phyloP scores from a whole-genome alignment of 2,329 filamentous ascomycete genomes.

The Cadophora luteo-olivacea region DNA sequence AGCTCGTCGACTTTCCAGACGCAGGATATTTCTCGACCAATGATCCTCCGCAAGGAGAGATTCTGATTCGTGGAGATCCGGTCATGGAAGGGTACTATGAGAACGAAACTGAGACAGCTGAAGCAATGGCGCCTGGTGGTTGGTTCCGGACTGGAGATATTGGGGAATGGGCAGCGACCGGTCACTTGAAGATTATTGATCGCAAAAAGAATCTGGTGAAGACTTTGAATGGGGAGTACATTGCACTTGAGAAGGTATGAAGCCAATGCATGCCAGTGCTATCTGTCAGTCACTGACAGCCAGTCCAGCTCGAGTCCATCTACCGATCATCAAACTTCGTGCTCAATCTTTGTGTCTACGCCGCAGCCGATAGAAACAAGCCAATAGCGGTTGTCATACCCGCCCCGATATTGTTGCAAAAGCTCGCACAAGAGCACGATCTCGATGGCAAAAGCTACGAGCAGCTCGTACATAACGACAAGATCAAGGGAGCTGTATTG shows the following conservation, averaged over 20 bases:
- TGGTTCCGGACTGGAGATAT: conserved; percentile 96
- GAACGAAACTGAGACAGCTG: conserved; percentile 81
- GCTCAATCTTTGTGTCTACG: conserved; percentile 86
- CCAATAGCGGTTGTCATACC: conserved; percentile 80
- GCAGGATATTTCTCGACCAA: conserved; percentile 73
- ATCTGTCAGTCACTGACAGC: too few species aligned
- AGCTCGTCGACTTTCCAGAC: conserved; percentile 87
- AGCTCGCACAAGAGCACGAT: conserved; percentile 62
- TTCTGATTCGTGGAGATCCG: conserved; percentile 79
- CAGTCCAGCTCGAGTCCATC: conserved; percentile 75
- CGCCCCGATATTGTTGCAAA: conserved; percentile 64
- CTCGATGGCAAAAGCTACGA: conserved; percentile 60
- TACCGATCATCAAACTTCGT: conserved; percentile 80
- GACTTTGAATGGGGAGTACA: conserved; percentile 93
- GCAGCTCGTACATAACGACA: conserved; percentile 66
- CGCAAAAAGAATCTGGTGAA: conserved; percentile 95
- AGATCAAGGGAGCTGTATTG: conserved; percentile 62
- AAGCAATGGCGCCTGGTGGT: conserved; percentile 73
- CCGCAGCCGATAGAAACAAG: conserved; percentile 72
- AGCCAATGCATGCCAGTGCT: too few species aligned
- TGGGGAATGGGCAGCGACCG: conserved; percentile 75
- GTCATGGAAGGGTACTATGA: conserved; percentile 81
- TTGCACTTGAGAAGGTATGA: conserved; percentile 90
- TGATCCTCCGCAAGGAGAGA: conserved; percentile 81
- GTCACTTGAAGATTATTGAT: conserved; percentile 79